These are phyloP conservation scores for Cladobotryum protrusum DNA, from an alignment of 2,329 filamentous ascomycete genomes.

Conservation along the genomic window DNA sequence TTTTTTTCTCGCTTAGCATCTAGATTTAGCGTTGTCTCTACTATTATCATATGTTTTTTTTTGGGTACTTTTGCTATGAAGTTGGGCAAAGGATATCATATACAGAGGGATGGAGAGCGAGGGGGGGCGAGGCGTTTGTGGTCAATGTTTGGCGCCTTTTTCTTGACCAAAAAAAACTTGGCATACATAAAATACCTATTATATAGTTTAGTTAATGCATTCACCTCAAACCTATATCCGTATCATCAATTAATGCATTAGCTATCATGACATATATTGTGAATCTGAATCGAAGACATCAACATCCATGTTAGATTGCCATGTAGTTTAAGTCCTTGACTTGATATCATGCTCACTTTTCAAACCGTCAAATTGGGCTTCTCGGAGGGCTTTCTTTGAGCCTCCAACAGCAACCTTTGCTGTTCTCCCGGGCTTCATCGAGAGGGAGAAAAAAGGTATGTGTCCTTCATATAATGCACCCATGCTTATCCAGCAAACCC, in stretches of 20 bases:
- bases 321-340: too few species aligned
- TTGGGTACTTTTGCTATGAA: neutral
- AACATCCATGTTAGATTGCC: too few species aligned
- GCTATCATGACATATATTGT: too few species aligned
- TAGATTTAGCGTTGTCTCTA: constrained; percentile 1
- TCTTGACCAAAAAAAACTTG: neutral
- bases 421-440: neutral
- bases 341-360: too few species aligned
- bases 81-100: neutral
- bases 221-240: neutral
- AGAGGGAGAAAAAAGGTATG: neutral
- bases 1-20: neutral
- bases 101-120: neutral
- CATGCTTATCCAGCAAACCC: constrained; percentile 27
- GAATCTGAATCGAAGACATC: too few species aligned
- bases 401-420: too few species aligned
- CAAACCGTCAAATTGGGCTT: too few species aligned
- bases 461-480: neutral
- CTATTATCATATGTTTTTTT: too few species aligned
- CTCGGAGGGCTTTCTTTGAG: too few species aligned
- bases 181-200: too few species aligned
- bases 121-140: neutral
- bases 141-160: neutral
- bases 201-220: neutral
- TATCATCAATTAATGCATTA: too few species aligned